A percentile compares a stretch with the other conserved stretches of the same genome.
phyloP scores from a whole-genome alignment of 768 basidiomycete genomes.

The Myochromella boudieri region DNA sequence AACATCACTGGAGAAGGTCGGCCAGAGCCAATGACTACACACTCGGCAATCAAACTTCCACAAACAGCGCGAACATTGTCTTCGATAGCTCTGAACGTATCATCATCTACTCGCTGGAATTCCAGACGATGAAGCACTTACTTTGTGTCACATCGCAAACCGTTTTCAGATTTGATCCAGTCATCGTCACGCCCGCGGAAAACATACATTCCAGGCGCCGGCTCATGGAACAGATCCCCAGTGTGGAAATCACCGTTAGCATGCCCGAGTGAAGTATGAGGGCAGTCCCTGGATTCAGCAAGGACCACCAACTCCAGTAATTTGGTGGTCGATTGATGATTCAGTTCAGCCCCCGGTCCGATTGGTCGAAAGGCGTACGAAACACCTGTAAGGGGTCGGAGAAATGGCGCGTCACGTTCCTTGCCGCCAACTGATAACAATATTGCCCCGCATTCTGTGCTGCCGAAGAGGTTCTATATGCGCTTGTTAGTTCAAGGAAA shows the following conservation, averaged over 20 bases:
- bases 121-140: constrained; percentile 24
- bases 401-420: constrained; percentile 47
- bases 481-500: constrained; percentile 19
- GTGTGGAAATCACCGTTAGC: constrained; percentile 77
- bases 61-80: constrained; percentile 71
- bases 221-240: constrained; percentile 77
- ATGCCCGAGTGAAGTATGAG: constrained; percentile 53
- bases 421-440: constrained; percentile 58
- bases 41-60: constrained; percentile 62
- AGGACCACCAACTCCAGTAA: constrained; percentile 72
- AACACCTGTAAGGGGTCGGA: constrained; percentile 57
- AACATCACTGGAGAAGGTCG: constrained; percentile 75
- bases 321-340: constrained; percentile 53
- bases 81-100: constrained; percentile 58
- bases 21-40: constrained; percentile 76
- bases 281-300: constrained; percentile 67
- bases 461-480: constrained; percentile 72
- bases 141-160: constrained; percentile 77
- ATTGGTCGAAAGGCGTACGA: constrained; percentile 65
- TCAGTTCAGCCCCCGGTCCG: constrained; percentile 36
- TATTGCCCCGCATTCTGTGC: constrained; percentile 77
- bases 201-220: constrained; percentile 53
- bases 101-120: constrained; percentile 12
- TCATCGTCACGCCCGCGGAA: constrained; percentile 78
- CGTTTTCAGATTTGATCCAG: constrained; percentile 83